Evolutionary conservation across 129 eudicot genomes (phyloP).

Genomic region (Flaveria ramosissima): DNA sequence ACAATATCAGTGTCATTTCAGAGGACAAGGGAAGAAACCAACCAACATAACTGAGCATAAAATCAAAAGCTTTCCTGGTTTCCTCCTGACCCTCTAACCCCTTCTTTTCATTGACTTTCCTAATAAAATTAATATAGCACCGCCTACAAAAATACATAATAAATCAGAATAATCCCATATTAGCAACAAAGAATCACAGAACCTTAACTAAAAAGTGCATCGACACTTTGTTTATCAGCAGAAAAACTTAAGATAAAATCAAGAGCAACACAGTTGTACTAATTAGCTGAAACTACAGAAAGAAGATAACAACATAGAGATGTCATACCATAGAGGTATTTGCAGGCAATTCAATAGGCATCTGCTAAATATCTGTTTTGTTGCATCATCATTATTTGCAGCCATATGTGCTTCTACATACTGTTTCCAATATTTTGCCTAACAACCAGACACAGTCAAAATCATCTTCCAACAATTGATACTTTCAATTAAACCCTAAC

Average conservation of each 20-base stretch:
- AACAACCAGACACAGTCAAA: conserved; percentile 13
- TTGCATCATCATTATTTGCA: conserved; percentile 85
- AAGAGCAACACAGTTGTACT: background rate
- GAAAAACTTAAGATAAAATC: background rate
- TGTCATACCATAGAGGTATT: conserved; percentile 79
- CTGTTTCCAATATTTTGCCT: conserved; percentile 99
- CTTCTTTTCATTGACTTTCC: conserved; percentile 94
- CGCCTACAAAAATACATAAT: conserved; percentile 59
- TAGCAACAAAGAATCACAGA: conserved; percentile 6
- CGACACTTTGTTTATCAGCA: too few relatives aligned
- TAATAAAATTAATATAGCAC: conserved; percentile 89
- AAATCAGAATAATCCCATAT: background rate
- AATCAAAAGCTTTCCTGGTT: conserved; percentile 95
- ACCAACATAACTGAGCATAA: conserved; percentile 90
- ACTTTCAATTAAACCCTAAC: conserved; percentile 15
- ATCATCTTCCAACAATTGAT: conserved; percentile 14
- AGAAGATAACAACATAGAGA: background rate
- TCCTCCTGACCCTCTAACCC: conserved; percentile 94
- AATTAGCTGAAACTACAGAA: conserved; percentile 6
- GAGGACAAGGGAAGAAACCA: conserved; percentile 32
- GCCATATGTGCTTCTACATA: conserved; percentile 97
- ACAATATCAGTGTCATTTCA: background rate
- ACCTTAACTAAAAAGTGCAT: conserved; percentile 6
- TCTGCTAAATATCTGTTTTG: conserved; percentile 86
- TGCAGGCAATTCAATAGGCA: conserved; percentile 91